Percentiles rank a stretch among this genome's conserved stretches.
phyloP scores from a whole-genome alignment of 441 rosid species.

The Erysimum pusillum region DNA sequence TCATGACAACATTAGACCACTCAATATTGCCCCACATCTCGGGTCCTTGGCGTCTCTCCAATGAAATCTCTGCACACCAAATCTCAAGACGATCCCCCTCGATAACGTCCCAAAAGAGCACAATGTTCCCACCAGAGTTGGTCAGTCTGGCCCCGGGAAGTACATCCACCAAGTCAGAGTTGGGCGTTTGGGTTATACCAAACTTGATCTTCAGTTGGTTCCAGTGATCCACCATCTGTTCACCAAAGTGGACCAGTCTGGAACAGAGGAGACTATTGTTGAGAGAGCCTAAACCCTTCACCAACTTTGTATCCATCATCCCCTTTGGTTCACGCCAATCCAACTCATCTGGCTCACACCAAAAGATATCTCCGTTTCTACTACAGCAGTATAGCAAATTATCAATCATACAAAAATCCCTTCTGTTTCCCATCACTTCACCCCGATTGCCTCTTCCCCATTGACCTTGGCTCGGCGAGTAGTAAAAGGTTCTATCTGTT shows the following conservation, averaged over 20 bases:
- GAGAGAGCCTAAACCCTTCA: slow-evolving; percentile 3
- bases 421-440: neutral
- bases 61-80: slow-evolving; percentile 23
- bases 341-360: slow-evolving; percentile 22
- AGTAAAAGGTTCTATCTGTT: neutral
- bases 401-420: neutral
- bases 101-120: slow-evolving; percentile 19
- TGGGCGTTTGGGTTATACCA: neutral
- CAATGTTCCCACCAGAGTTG: slow-evolving; percentile 33
- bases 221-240: neutral
- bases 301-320: neutral
- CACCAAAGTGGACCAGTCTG: slow-evolving; percentile 12
- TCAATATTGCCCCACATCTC: slow-evolving; percentile 12
- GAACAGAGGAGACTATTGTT: neutral
- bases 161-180: neutral
- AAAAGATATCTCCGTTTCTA: neutral
- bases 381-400: neutral
- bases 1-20: slow-evolving; percentile 19
- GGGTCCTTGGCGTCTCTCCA: slow-evolving; percentile 22
- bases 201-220: too few species aligned
- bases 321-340: neutral
- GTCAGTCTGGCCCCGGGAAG: slow-evolving; percentile 2
- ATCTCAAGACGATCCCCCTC: neutral
- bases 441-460: neutral
- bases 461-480: neutral